Percentiles rank a stretch among this genome's conserved stretches.
phyloP scores from a whole-genome alignment of 495 filamentous ascomycete species.

The Tuber melanosporum region DNA sequence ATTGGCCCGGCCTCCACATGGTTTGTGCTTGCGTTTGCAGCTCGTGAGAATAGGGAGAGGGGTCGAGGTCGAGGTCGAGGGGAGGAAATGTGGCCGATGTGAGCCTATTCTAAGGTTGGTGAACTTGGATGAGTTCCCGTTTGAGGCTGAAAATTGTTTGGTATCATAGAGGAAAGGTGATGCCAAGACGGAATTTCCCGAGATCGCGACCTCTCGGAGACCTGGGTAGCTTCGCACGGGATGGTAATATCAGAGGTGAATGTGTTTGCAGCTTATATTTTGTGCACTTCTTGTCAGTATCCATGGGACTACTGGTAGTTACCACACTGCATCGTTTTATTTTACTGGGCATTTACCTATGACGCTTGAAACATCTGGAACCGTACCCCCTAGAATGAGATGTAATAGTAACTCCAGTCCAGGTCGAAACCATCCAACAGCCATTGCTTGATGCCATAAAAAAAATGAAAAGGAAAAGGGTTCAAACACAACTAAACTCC shows the following conservation, averaged over 20 bases:
- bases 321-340: not conserved
- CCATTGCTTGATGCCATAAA: not conserved
- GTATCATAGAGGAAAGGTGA: not conserved
- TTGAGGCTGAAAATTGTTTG: constrained; percentile 1
- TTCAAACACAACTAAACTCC: not conserved
- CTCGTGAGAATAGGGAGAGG: constrained; percentile 14
- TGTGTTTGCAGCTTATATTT: not conserved
- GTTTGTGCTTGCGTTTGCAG: not conserved
- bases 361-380: not conserved
- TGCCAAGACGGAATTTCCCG: not conserved
- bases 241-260: not conserved
- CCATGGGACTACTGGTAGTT: not conserved
- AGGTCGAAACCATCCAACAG: not conserved
- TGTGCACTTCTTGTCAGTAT: not conserved
- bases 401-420: not conserved
- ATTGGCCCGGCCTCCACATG: constrained; percentile 2
- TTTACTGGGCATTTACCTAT: not conserved
- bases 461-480: not conserved
- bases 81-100: not conserved
- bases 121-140: not conserved
- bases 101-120: not conserved
- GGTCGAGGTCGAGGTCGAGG: constrained; percentile 15
- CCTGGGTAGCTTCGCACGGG: not conserved
- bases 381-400: not conserved
- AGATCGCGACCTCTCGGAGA: not conserved